phyloP scores from a whole-genome alignment of 306 rosid species.

The Parietaria judaica region DNA sequence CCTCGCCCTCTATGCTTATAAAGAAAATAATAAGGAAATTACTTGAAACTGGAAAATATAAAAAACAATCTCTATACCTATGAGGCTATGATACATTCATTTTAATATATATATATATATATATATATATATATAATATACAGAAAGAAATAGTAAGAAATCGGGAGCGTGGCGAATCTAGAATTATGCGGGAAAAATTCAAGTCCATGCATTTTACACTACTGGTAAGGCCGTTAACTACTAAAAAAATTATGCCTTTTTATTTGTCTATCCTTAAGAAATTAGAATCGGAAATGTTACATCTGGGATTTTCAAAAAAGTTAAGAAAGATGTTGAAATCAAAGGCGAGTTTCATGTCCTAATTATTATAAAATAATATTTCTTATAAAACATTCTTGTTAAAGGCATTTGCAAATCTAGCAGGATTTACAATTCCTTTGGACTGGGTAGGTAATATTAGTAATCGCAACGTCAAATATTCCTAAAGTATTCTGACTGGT shows the following conservation, averaged over 20 bases:
- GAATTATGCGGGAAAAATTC: slow-evolving; percentile 17
- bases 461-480: neutral
- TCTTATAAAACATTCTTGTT: too few relatives aligned
- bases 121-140: slow-evolving; percentile 10
- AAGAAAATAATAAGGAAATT: too few relatives aligned
- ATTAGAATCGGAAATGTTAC: slow-evolving; percentile 8
- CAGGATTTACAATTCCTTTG: slow-evolving; percentile 22
- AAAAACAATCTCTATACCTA: too few relatives aligned
- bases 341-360: neutral
- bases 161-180: neutral
- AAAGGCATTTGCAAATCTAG: neutral
- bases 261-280: too few relatives aligned
- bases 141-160: slow-evolving; percentile 6
- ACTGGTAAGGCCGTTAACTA: slow-evolving; percentile 2
- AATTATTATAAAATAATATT: too few relatives aligned
- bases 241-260: too few relatives aligned
- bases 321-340: slow-evolving; percentile 4
- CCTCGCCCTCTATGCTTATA: too few relatives aligned
- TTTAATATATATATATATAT: neutral
- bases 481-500: neutral
- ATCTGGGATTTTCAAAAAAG: slow-evolving; percentile 10
- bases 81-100: too few relatives aligned
- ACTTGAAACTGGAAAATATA: too few relatives aligned
- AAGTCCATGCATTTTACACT: slow-evolving; percentile 18
- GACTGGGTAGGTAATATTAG: slow-evolving; percentile 8